Conservation (phyloP, 345 rosid species). For the Streptanthus diversifolius region DNA sequence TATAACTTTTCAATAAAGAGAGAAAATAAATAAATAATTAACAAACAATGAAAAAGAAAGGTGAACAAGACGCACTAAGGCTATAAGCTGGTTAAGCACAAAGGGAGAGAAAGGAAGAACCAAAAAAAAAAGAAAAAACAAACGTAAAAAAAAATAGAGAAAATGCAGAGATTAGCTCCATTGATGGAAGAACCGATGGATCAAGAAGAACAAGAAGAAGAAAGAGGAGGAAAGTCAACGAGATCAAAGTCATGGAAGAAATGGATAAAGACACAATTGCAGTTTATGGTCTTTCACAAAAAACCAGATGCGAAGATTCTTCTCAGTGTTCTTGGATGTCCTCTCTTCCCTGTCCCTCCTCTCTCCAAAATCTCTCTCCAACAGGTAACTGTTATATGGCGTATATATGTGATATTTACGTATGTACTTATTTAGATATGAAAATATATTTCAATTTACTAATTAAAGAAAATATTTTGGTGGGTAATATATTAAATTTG, state of each 20-base stretch:
- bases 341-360: constrained; percentile 74
- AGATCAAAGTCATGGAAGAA: constrained; percentile 51
- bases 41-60: constrained; percentile 41
- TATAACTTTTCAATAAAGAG: constrained; percentile 19
- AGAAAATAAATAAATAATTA: constrained; percentile 24
- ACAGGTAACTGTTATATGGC: constrained; percentile 37
- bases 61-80: constrained; percentile 38
- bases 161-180: constrained; percentile 74
- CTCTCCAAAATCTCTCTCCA: constrained; percentile 43
- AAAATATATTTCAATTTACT: not conserved
- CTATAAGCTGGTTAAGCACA: constrained; percentile 33
- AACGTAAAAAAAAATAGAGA: not conserved
- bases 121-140: not conserved
- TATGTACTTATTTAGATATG: not conserved
- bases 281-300: constrained; percentile 42
- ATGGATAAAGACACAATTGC: constrained; percentile 67
- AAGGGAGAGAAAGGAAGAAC: constrained; percentile 23
- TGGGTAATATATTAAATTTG: constrained; percentile 1
- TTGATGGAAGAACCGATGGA: constrained; percentile 70
- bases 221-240: constrained; percentile 15
- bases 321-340: constrained; percentile 80
- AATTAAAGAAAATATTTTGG: not conserved
- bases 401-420: not conserved
- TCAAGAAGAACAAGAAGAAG: constrained; percentile 39
- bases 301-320: constrained; percentile 62